Evolutionary conservation across 1,284 basidiomycete species (phyloP).

Genomic region (Cutaneotrichosporon daszewskae): DNA sequence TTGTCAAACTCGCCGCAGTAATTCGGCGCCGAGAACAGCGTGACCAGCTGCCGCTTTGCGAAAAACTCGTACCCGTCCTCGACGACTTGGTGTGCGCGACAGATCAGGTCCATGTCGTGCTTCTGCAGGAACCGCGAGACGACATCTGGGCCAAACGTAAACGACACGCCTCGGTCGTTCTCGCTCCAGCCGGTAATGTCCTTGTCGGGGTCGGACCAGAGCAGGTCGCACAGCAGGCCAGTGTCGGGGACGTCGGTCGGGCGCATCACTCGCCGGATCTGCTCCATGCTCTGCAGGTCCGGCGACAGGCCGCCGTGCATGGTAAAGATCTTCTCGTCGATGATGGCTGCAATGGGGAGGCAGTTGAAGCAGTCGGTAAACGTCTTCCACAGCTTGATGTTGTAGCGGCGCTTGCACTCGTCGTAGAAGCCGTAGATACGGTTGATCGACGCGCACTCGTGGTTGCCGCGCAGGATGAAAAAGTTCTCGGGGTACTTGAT

Average conservation of each 20-base stretch:
- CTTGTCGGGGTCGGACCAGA: slow-evolving; percentile 99
- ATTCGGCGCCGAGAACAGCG: slow-evolving; percentile 95
- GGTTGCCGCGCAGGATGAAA: slow-evolving; percentile 59
- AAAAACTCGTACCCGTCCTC: slow-evolving; percentile 99
- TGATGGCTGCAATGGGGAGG: slow-evolving; percentile 59
- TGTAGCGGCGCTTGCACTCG: slow-evolving; percentile 60
- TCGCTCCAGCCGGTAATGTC: slow-evolving; percentile 99
- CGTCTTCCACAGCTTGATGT: slow-evolving; percentile 63
- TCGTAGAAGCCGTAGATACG: slow-evolving; percentile 59
- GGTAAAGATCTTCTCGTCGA: slow-evolving; percentile 60
- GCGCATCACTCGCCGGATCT: slow-evolving; percentile 98
- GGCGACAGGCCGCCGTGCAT: slow-evolving; percentile 61
- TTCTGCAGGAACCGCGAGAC: slow-evolving; percentile 97
- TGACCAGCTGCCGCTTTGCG: slow-evolving; percentile 94
- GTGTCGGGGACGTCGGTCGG: slow-evolving; percentile 99
- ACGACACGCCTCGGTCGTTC: slow-evolving; percentile 94
- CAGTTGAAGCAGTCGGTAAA: slow-evolving; percentile 63
- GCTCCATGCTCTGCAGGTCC: slow-evolving; percentile 98
- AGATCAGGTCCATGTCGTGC: slow-evolving; percentile 99
- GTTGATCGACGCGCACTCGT: slow-evolving; percentile 59
- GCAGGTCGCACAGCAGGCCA: slow-evolving; percentile 88
- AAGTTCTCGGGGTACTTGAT: slow-evolving; percentile 63
- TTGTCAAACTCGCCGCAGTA: slow-evolving; percentile 99
- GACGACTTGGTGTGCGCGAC: slow-evolving; percentile 94
- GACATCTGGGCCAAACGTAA: slow-evolving; percentile 86